These are phyloP conservation scores for Crataegus laevigata DNA, from an alignment of 306 rosid genomes.

Conservation along the genomic window DNA sequence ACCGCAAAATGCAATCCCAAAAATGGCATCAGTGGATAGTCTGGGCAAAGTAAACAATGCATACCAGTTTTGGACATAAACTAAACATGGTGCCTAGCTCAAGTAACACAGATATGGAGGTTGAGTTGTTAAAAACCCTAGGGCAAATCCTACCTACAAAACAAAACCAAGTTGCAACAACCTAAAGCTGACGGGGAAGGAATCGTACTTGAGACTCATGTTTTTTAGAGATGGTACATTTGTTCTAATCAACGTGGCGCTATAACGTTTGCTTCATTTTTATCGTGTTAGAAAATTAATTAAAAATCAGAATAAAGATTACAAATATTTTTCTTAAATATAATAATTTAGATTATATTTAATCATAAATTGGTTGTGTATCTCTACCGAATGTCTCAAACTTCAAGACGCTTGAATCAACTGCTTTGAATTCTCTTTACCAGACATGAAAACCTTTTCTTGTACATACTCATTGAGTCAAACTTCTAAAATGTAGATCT, in stretches of 20 bases:
- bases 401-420: not conserved
- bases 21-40: not conserved
- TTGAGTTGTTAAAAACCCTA: not conserved
- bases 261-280: not conserved
- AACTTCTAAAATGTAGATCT: not conserved
- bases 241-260: not conserved
- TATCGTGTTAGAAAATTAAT: not conserved
- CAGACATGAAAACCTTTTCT: not conserved
- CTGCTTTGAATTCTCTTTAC: not conserved
- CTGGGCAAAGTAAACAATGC: not conserved
- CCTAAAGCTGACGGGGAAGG: too few relatives aligned
- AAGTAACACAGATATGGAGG: not conserved
- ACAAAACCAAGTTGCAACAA: not conserved
- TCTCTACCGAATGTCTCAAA: not conserved
- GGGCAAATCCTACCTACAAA: not conserved
- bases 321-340: too few relatives aligned
- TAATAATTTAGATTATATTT: not conserved
- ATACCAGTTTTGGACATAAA: not conserved
- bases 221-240: too few relatives aligned
- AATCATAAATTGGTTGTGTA: not conserved
- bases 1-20: not conserved
- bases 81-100: not conserved
- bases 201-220: not conserved
- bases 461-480: not conserved
- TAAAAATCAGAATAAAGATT: too few relatives aligned